Percentiles rank a stretch among this genome's conserved stretches.
phyloP scores from a whole-genome alignment of 768 basidiomycete species.

The Paxillus rubicundulus region DNA sequence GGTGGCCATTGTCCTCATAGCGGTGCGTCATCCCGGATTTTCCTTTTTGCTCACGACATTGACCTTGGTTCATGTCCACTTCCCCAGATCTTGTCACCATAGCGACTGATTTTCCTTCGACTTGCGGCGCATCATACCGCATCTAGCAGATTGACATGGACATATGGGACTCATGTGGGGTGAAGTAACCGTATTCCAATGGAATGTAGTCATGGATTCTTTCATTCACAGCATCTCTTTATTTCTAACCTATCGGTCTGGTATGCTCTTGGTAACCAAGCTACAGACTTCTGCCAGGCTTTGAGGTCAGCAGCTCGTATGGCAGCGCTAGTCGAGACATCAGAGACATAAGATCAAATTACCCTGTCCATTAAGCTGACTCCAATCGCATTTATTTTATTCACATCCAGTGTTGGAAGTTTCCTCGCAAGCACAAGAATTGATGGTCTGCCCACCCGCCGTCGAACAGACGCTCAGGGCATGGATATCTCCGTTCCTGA shows the following conservation, averaged over 20 bases:
- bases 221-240: constrained; percentile 20
- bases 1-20: constrained; percentile 82
- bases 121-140: neutral
- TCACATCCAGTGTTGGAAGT: too few relatives aligned
- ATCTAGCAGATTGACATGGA: neutral
- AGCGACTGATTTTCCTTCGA: neutral
- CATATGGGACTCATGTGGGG: too few relatives aligned
- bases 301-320: neutral
- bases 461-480: too few relatives aligned
- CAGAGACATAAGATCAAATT: neutral
- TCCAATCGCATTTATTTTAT: too few relatives aligned
- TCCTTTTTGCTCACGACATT: neutral
- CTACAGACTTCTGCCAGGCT: neutral
- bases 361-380: too few relatives aligned
- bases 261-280: neutral
- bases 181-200: constrained; percentile 2
- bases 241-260: constrained; percentile 23
- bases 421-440: too few relatives aligned
- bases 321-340: neutral
- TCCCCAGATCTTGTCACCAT: constrained; percentile 25
- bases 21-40: constrained; percentile 56
- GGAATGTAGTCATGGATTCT: constrained; percentile 15
- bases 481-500: neutral
- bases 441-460: too few relatives aligned
- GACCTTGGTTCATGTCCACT: neutral